These are phyloP conservation scores for Aspergillus avenaceus DNA, from an alignment of 495 filamentous ascomycete species.

Conservation along the genomic window DNA sequence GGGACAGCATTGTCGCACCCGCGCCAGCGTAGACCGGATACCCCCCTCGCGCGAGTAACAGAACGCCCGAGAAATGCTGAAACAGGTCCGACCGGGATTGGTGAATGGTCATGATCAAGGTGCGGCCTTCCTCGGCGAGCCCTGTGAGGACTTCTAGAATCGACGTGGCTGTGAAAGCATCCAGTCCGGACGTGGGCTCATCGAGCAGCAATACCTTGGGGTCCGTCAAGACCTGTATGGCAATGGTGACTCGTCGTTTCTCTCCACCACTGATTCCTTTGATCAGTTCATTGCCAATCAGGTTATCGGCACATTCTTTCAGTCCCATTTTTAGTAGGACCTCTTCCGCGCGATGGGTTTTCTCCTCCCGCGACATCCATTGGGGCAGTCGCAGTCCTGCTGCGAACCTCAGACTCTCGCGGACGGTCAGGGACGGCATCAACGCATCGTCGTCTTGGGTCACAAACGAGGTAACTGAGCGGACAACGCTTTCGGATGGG, in stretches of 20 bases:
- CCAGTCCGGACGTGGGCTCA: conserved; percentile 71
- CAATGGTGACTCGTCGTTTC: conserved; percentile 70
- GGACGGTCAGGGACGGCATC: conserved; percentile 67
- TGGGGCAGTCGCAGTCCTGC: conserved; percentile 63
- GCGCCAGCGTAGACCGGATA: conserved; percentile 59
- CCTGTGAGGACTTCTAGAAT: conserved; percentile 67
- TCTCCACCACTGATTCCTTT: conserved; percentile 79
- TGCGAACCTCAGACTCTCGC: conserved; percentile 66
- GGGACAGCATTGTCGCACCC: conserved; percentile 59
- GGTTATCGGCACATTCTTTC: conserved; percentile 71
- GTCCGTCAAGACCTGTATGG: conserved; percentile 70
- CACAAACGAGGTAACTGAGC: conserved; percentile 69
- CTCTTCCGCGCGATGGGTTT: conserved; percentile 61
- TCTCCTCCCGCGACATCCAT: conserved; percentile 62
- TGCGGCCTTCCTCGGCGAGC: conserved; percentile 69
- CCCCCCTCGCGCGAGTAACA: conserved; percentile 66
- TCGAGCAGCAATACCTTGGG: conserved; percentile 67
- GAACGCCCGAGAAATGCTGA: conserved; percentile 61
- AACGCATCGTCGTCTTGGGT: conserved; percentile 74
- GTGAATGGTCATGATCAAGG: conserved; percentile 69
- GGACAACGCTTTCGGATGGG: conserved; percentile 59
- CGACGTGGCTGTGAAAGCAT: conserved; percentile 71
- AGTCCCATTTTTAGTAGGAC: conserved; percentile 69
- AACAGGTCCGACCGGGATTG: conserved; percentile 72
- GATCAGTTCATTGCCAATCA: conserved; percentile 63